These are phyloP conservation scores for Xylariaceae sp. DNA, from an alignment of 2,329 filamentous ascomycete species.

Conservation along the genomic window DNA sequence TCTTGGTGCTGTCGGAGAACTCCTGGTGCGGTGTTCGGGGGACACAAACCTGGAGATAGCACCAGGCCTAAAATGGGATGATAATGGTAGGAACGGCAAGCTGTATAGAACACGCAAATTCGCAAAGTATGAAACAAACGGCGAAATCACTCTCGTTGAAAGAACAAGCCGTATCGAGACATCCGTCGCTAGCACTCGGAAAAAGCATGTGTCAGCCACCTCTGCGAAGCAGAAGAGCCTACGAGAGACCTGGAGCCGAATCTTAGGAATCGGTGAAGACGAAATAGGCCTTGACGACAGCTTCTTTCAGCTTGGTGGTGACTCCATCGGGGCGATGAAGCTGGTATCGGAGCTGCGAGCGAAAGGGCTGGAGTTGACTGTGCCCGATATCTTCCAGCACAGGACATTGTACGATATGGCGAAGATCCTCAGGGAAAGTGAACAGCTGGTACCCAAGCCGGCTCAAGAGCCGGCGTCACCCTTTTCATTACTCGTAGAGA, in stretches of 20 bases:
- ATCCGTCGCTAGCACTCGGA: constrained; percentile 13
- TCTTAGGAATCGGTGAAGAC: constrained; percentile 47
- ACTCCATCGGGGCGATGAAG: constrained; percentile 64
- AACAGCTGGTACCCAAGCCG: constrained; percentile 11
- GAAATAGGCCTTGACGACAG: constrained; percentile 57
- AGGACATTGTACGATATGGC: constrained; percentile 56
- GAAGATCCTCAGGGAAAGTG: constrained; percentile 46
- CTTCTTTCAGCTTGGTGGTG: constrained; percentile 63
- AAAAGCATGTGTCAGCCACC: constrained; percentile 42
- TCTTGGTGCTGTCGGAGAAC: constrained; percentile 47
- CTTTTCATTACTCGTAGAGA: constrained; percentile 53
- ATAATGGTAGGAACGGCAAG: constrained; percentile 22
- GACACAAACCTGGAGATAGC: constrained; percentile 32
- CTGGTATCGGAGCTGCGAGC: constrained; percentile 58
- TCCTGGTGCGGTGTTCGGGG: constrained; percentile 42
- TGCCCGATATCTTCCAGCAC: constrained; percentile 58
- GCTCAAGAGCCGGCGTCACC: constrained; percentile 40
- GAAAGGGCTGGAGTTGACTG: constrained; percentile 52
- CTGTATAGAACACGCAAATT: constrained; percentile 47
- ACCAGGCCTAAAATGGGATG: constrained; percentile 35
- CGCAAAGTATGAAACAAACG: constrained; percentile 41
- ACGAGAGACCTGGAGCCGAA: constrained; percentile 51
- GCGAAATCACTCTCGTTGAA: constrained; percentile 36
- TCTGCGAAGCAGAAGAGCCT: constrained; percentile 49
- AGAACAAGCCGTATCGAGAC: constrained; percentile 17